Evolutionary conservation across 345 rosid species (phyloP), one percentile per base, ranked within the genome.

Genomic region (Cardiospermum halicacabum): DNA sequence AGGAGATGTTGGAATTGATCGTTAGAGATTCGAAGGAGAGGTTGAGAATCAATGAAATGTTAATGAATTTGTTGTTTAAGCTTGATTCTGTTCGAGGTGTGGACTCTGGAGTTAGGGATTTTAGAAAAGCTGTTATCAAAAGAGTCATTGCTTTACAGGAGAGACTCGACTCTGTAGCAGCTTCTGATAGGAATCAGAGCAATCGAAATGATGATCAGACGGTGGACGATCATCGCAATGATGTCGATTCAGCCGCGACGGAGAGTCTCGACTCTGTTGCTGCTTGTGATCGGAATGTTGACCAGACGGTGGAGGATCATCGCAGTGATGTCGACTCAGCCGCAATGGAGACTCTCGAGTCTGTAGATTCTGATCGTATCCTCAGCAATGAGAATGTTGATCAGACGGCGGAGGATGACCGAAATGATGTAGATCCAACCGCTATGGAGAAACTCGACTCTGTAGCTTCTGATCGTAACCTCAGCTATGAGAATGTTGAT

Each of bases 111-210:
- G 87, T 85, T 21, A 75, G 91, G 75, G 87, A 78, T 42, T 82
- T 10, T 55, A 77, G 91, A 68, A 83, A 75, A 73, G 58, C 78
- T 30, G 84, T 76, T 16, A 85, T 75, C 67, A 74, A 68, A 74
- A 83, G 64, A 68, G 80, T 72, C n/a, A 87, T 87, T 19, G 75
- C 74, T 11, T 37, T 87, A 70, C 94, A 85, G 65, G 94, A 87
- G 64, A 39, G 15, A 10, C 60, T 85, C 6, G 94, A 87, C 45
- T 77, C 80, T 25, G 64, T 84, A 12, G 73, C 62, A 2, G 66
- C 69, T 9, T 62, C 21, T 47, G 37, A 66, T 3, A n/a, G 18
- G 59, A 31, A 11, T 4, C 6, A 11, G 6, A 8, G 25, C 25
- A 10, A 31, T 4, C 27, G 12, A 1, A 48, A 51, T 13, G 45